Conservation (phyloP, 192 early-diverging fungal species). For the Backusella circina region DNA sequence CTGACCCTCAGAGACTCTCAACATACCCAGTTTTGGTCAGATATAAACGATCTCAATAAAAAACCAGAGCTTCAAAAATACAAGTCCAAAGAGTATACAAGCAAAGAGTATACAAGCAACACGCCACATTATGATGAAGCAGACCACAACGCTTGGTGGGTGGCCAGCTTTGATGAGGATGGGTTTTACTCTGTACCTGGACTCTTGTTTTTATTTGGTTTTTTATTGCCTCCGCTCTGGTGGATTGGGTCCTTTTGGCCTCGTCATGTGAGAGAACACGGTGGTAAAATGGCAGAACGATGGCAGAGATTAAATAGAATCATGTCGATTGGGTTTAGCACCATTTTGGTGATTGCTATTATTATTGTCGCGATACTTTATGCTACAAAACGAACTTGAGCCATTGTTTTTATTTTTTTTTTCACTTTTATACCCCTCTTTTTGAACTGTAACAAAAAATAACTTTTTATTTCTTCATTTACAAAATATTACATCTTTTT, state of each 20-base stretch:
- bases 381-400: not conserved
- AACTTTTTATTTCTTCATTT: not conserved
- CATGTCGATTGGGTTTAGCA: slow-evolving; percentile 29
- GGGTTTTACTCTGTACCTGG: slow-evolving; percentile 15
- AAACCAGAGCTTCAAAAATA: not conserved
- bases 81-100: not conserved
- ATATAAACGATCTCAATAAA: not conserved
- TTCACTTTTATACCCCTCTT: not conserved
- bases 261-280: slow-evolving; percentile 5
- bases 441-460: not conserved
- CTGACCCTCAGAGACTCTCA: not conserved
- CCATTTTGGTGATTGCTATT: slow-evolving; percentile 13
- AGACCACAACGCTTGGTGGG: slow-evolving; percentile 15
- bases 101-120: not conserved
- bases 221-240: slow-evolving; percentile 21
- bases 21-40: not conserved
- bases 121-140: not conserved
- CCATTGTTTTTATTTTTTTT: not conserved
- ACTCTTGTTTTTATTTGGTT: slow-evolving; percentile 25
- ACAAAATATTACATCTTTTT: not conserved
- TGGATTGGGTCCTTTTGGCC: slow-evolving; percentile 28
- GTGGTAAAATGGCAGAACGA: slow-evolving; percentile 27
- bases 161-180: slow-evolving; percentile 9
- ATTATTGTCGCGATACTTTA: slow-evolving; percentile 16
- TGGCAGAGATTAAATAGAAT: slow-evolving; percentile 24